Conservation (phyloP, 139 green algal genomes). For the Chlorella sp. region DNA sequence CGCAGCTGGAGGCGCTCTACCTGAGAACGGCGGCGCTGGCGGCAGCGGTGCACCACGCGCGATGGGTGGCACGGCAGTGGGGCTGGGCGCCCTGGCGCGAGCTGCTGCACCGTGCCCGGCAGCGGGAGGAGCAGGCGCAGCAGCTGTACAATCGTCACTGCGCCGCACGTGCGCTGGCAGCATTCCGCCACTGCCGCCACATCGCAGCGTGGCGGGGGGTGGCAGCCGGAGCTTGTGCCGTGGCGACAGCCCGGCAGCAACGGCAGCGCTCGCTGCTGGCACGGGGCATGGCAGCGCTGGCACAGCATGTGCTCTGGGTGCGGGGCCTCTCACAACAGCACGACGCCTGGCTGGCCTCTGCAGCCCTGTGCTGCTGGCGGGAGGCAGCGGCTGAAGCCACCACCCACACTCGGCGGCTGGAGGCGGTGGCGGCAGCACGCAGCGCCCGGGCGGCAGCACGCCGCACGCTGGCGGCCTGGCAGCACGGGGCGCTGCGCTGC, state of each 20-base stretch:
- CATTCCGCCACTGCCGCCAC: neutral
- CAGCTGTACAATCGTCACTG: neutral
- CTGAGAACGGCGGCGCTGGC: neutral
- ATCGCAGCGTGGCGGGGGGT: neutral
- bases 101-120: neutral
- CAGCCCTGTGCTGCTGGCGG: neutral
- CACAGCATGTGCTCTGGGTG: neutral
- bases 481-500: neutral
- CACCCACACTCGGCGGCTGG: neutral
- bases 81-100: neutral
- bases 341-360: neutral
- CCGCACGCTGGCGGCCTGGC: neutral
- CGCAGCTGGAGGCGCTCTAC: neutral
- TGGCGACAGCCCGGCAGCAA: neutral
- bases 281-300: neutral
- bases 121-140: neutral
- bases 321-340: neutral
- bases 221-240: neutral
- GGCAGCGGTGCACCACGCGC: neutral
- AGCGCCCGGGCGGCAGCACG: too few relatives aligned
- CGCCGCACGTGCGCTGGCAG: neutral
- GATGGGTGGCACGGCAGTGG: neutral
- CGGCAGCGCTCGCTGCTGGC: neutral
- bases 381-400: neutral
- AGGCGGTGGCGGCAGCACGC: neutral